Conservation (phyloP, 768 basidiomycete genomes). For the Chalciporus chontae region DNA sequence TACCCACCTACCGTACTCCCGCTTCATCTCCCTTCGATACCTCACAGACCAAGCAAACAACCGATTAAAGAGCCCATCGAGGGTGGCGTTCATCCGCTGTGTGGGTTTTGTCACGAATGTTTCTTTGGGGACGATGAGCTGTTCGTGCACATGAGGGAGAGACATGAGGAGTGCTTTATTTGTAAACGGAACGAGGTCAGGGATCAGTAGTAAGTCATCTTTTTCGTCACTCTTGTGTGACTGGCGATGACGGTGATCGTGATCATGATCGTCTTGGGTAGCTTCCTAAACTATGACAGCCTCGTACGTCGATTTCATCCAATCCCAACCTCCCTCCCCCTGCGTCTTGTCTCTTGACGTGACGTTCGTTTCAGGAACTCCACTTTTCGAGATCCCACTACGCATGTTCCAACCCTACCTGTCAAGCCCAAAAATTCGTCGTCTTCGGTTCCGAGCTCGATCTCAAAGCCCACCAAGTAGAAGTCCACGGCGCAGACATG, state of each 20-base stretch:
- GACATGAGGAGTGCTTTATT: slow-evolving; percentile 94
- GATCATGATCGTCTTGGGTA: slow-evolving; percentile 24
- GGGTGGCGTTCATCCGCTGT: slow-evolving; percentile 73
- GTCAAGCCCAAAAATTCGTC: slow-evolving; percentile 87
- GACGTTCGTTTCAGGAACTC: slow-evolving; percentile 46
- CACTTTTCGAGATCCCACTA: slow-evolving; percentile 77
- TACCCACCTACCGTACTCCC: slow-evolving; percentile 66
- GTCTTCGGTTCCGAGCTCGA: slow-evolving; percentile 88
- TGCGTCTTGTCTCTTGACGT: neutral
- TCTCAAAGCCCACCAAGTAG: slow-evolving; percentile 87
- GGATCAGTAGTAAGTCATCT: slow-evolving; percentile 81
- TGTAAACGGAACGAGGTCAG: slow-evolving; percentile 80
- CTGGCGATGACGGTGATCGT: neutral
- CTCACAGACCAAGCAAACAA: slow-evolving; percentile 38
- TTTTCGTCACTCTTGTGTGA: neutral
- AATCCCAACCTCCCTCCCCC: neutral
- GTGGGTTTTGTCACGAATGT: slow-evolving; percentile 89
- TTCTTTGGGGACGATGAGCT: slow-evolving; percentile 93
- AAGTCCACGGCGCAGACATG: slow-evolving; percentile 76
- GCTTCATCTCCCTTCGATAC: slow-evolving; percentile 74
- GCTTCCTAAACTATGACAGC: slow-evolving; percentile 76
- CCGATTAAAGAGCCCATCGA: slow-evolving; percentile 55
- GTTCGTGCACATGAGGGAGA: slow-evolving; percentile 89
- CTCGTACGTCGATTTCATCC: slow-evolving; percentile 47
- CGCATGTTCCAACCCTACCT: slow-evolving; percentile 70